Evolutionary conservation across 495 filamentous ascomycete genomes (phyloP), one percentile per base, ranked within the genome.

Genomic region (Aspergillus campestris): DNA sequence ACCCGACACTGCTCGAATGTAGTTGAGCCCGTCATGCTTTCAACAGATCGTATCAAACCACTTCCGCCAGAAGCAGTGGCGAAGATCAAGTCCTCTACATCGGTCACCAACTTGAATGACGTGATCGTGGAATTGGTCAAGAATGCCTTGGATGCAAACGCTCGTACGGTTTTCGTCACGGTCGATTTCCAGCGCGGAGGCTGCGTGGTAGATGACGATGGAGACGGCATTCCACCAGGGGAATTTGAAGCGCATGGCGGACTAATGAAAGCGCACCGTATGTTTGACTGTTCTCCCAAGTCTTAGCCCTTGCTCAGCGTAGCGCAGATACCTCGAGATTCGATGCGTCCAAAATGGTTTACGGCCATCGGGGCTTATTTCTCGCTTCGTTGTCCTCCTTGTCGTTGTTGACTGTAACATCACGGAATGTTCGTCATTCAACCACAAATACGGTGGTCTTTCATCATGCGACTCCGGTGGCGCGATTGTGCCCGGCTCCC

Each of bases 151-250:
- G 92, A 98, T 67, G 87, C 90, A 13, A 65, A 70, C 14, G 82
- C 91, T 12, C 79, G 69, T 32, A 86, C 78, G 45, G 65, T 96
- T 39, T 77, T 75, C 28, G 69, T 94, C 49, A 77, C 71, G 11
- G 73, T 94, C 11, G 86, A 97, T 61, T 87, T 87, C 48, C 55
- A 60, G 30, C 81, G 85, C 11, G 91, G 91, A 9, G 78, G 78
- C 44, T 95, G 90, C 62, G 73, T 79, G 0, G 79, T 97, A 11
- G 89, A 95, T 62, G 92, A 98, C 60, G 77, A 97, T 68, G 92
- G 92, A 1, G 38, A 74, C 40, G 92, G 92, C 0, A 94, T 98
- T 42, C 60, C 65, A 9, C 83, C 86, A 3, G 47, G 55, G 9
- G 86, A 91, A 47, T 95, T 95, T 50, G 53, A 59, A 8, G 69